phyloP scores from a whole-genome alignment of 768 basidiomycete genomes.

The Coprinellus micaceus region DNA sequence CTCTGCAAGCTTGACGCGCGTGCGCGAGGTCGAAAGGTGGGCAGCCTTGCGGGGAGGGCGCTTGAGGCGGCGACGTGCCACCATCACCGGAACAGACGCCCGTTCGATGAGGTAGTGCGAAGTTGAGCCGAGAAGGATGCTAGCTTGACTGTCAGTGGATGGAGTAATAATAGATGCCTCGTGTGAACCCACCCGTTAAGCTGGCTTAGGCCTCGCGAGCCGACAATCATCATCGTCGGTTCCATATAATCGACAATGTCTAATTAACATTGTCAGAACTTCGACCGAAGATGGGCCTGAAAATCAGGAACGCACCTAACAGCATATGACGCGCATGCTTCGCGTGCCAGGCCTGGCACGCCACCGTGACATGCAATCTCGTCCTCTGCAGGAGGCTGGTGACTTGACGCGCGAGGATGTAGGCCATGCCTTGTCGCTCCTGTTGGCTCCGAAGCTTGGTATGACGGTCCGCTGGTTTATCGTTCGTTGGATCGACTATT shows the following conservation, averaged over 20 bases:
- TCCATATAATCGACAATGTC: conserved; percentile 85
- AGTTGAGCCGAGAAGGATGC: conserved; percentile 90
- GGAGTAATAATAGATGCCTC: neutral
- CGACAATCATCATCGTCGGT: conserved; percentile 91
- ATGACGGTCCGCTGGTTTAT: conserved; percentile 70
- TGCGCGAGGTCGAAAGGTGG: conserved; percentile 76
- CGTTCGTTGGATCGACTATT: conserved; percentile 64
- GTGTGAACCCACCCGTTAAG: conserved; percentile 68
- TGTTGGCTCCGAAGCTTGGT: conserved; percentile 85
- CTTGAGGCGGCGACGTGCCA: conserved; percentile 87
- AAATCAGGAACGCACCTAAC: conserved; percentile 46
- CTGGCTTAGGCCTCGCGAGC: conserved; percentile 85
- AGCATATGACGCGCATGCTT: conserved; percentile 91
- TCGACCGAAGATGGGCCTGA: neutral
- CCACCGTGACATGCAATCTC: conserved; percentile 76
- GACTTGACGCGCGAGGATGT: conserved; percentile 86
- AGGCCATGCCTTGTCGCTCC: conserved; percentile 90
- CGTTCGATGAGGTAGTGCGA: conserved; percentile 94
- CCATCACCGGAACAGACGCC: conserved; percentile 96
- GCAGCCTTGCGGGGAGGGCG: conserved; percentile 79
- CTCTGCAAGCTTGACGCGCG: conserved; percentile 81
- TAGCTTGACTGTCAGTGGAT: conserved; percentile 24
- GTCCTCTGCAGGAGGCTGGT: conserved; percentile 90
- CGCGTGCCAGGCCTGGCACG: conserved; percentile 97
- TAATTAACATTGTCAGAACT: conserved; percentile 14